phyloP scores from a whole-genome alignment of 2,329 filamentous ascomycete species.

The Eutypella sp. region DNA sequence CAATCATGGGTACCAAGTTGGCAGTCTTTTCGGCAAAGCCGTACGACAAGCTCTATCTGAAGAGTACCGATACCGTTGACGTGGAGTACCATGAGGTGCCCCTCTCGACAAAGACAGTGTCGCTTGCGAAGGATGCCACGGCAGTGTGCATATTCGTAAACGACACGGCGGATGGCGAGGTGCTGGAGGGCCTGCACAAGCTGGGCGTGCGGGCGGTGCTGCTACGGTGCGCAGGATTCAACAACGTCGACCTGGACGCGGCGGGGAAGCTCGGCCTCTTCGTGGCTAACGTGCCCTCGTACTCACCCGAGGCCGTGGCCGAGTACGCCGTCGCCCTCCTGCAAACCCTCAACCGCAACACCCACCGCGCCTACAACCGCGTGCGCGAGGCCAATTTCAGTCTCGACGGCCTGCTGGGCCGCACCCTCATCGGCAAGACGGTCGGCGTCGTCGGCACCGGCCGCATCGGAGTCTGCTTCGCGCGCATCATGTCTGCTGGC shows the following conservation, averaged over 20 bases:
- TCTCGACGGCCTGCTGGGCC: slow-evolving; percentile 58
- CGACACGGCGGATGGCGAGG: slow-evolving; percentile 47
- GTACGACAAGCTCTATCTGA: slow-evolving; percentile 55
- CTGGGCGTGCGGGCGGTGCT: slow-evolving; percentile 54
- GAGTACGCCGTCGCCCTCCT: slow-evolving; percentile 65
- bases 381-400: slow-evolving; percentile 65
- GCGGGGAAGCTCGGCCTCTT: slow-evolving; percentile 52
- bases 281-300: slow-evolving; percentile 62
- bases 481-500: slow-evolving; percentile 53
- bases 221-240: slow-evolving; percentile 63
- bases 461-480: slow-evolving; percentile 58
- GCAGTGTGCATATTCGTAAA: slow-evolving; percentile 68
- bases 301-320: slow-evolving; percentile 65
- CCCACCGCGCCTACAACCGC: slow-evolving; percentile 63
- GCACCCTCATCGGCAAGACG: slow-evolving; percentile 58
- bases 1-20: slow-evolving; percentile 34
- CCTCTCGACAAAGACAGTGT: slow-evolving; percentile 50
- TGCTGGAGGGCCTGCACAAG: slow-evolving; percentile 45
- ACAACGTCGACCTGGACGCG: slow-evolving; percentile 57
- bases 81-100: slow-evolving; percentile 55
- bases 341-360: slow-evolving; percentile 63
- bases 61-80: slow-evolving; percentile 35
- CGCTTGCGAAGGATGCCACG: slow-evolving; percentile 45
- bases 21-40: slow-evolving; percentile 61
- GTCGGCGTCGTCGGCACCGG: slow-evolving; percentile 63